phyloP scores from a whole-genome alignment of 164 flowering plant genomes.

The Cinnamomum micranthum region DNA sequence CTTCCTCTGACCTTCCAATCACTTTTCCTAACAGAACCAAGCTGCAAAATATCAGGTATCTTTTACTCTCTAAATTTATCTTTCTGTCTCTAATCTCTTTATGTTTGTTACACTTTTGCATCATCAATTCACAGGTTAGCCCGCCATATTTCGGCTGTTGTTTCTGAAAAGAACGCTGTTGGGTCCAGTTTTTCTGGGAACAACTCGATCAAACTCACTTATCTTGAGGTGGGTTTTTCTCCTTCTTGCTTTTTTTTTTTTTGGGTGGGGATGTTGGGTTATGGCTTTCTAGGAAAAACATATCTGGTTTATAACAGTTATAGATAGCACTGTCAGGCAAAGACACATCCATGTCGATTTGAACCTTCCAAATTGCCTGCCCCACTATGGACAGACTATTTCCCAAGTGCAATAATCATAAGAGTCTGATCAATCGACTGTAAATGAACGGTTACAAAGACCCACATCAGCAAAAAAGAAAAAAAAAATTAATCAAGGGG shows the following conservation, averaged over 20 bases:
- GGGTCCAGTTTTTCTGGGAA: slow-evolving; percentile 36
- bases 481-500: neutral
- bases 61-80: neutral
- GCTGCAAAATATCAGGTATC: neutral
- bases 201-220: slow-evolving; percentile 64
- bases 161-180: slow-evolving; percentile 50
- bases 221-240: slow-evolving; percentile 62
- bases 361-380: neutral
- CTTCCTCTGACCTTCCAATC: neutral
- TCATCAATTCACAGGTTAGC: slow-evolving; percentile 20
- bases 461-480: neutral
- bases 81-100: neutral
- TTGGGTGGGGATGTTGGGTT: neutral
- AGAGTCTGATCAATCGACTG: neutral
- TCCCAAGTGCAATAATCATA: neutral
- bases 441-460: neutral
- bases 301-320: no score
- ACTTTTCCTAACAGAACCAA: neutral
- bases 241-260: no score
- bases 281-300: neutral
- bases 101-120: neutral
- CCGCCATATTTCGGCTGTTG: slow-evolving; percentile 41
- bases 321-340: no score
- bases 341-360: neutral
- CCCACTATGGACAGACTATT: neutral